Conservation (phyloP, 495 filamentous ascomycete species). For the Entonaema liquescens region DNA sequence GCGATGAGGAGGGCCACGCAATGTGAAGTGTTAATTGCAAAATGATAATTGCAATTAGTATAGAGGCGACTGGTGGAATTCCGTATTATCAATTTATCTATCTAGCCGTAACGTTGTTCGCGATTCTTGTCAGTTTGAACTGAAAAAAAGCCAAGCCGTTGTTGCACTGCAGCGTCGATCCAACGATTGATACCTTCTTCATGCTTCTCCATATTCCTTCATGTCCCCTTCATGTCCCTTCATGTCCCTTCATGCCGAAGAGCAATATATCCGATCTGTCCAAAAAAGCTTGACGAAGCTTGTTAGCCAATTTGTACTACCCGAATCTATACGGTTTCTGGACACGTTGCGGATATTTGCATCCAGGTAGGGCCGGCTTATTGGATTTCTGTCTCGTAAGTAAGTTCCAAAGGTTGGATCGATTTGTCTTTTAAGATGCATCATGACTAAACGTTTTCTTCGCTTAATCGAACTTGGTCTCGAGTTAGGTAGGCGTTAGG, state of each 20-base stretch:
- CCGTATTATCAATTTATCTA: neutral
- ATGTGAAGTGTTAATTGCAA: constrained; percentile 28
- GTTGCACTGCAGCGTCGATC: constrained; percentile 40
- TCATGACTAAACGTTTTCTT: constrained; percentile 26
- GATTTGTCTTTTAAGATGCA: constrained; percentile 27
- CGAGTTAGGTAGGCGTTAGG: neutral
- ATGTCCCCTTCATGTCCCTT: neutral
- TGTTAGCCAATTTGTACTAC: constrained; percentile 37
- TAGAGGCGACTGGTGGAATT: neutral
- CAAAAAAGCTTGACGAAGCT: constrained; percentile 44
- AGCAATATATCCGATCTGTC: constrained; percentile 36
- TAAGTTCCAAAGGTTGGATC: constrained; percentile 28
- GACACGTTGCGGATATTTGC: constrained; percentile 25
- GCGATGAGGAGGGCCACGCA: constrained; percentile 36
- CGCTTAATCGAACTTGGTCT: neutral
- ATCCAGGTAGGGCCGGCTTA: neutral
- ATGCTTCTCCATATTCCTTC: constrained; percentile 10
- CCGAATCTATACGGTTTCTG: neutral
- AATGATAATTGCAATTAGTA: neutral
- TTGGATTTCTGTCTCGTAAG: constrained; percentile 30
- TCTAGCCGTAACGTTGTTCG: constrained; percentile 13
- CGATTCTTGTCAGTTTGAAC: constrained; percentile 23
- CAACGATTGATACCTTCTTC: neutral
- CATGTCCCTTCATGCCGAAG: neutral
- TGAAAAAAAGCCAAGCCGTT: constrained; percentile 22